Base-by-base conservation (phyloP, 2,329 filamentous ascomycete genomes). In the Fusarium nanum region DNA sequence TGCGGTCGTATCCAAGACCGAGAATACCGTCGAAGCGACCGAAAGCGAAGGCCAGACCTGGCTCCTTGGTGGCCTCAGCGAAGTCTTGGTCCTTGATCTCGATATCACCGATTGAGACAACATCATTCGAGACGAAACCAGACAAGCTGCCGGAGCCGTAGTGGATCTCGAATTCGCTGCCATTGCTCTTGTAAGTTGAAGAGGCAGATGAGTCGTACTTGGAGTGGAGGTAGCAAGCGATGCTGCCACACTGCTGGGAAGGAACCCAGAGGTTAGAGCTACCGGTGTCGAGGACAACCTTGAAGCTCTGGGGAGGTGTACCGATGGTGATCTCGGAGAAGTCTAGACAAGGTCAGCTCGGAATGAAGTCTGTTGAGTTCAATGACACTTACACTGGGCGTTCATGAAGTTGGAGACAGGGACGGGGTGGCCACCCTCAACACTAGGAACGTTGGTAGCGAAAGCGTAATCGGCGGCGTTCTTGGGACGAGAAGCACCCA, bases 201-300 rank as follows among this genome's bases (percentile, higher is more conserved):
- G 97, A 99, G 7, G 90, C 84, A 40, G 91, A 92, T 62, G 94
- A 96, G 83, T 98, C 94, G 85, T 98, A 99, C 85, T 97, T 99
- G 82, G 83, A 90, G 87, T 99, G 96, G 65, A 99, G 90, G 84
- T 95, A 99, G 89, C 96, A 99, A 72, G 96, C 97, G 78, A 99
- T 99, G 79, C 94, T 98, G 79, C 88, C 91, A 82, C 97, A 99
- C 78, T 93, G 87, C 60, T 89, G 86, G 25, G 94, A 97, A 41
- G 97, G 97, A 65, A 99, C 94, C 97, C 97, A 99, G 70, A 99
- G 89, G 87, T 99, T 99, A 81, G 96, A 98, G 87, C 94, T 98
- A 77, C 96, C 96, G 28, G 96, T 99, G 82, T 99, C 96, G 71
- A 99, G 91, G 71, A 99, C 92, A 74, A 99, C 97, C 89, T 99